Evolutionary conservation across 2,329 filamentous ascomycete species (phyloP), one percentile per base, ranked within the genome.

Genomic region (Pseudomassariella vexata): DNA sequence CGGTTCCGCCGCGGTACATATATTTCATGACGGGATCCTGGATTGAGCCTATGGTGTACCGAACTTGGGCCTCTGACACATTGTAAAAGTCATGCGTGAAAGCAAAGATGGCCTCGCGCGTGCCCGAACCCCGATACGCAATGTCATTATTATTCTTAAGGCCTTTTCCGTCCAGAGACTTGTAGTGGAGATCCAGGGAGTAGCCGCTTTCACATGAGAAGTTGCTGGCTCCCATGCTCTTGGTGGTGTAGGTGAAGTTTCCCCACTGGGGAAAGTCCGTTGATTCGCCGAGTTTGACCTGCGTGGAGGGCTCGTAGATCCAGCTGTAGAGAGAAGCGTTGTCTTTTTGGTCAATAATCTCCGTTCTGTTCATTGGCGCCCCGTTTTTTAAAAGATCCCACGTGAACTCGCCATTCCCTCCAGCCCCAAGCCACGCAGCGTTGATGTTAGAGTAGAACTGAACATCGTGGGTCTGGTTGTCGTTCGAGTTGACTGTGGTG

Each of bases 401-500:
- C 34, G 70, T 65, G 36, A 92, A 80, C 24, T 68, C 61, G 42
- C 70, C 80, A 20, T 70, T 76, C 22, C 74, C 64, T 40, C 86
- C 73, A 14, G 83, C 81, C 45, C 78, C 89, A 34, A 89, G 79
- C 85, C 86, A 94, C 46, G 85, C 76, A 3, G 79, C 78, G 45
- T 82, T 82, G 24, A 83, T 42, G 48, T 85, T 81, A 35, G 79
- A 63, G 46, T 85, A 85, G 32, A 79, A 53, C 43, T 77, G 69
- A 6, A 84, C 59, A 37, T 76, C 64, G 32, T 82, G 75, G 37
- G 64, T 64, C 7, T 37, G 29, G 24, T 42, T 47, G 18, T 52
- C 48, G 10, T 34, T 45, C 2, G 84, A 85, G 35, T 76, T 66
- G 9, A 82, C 81, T 44, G 77, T 62, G 12, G 89, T 67, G 2